Evolutionary conservation across 1,139 yeast genomes (phyloP).

Genomic region (Pichia kudriavzevii): DNA sequence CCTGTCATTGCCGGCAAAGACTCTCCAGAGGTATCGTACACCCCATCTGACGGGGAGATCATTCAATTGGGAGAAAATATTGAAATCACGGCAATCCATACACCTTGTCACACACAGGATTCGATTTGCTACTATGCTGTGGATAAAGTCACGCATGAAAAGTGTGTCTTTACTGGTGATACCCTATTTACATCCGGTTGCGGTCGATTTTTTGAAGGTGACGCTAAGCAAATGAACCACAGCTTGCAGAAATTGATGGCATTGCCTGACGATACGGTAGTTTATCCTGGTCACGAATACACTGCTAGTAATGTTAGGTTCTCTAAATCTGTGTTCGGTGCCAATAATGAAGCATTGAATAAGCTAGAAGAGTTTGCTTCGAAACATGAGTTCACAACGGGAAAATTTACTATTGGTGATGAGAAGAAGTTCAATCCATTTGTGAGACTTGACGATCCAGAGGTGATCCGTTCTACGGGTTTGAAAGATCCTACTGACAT

Average conservation of each 20-base stretch:
- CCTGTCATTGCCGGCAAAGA: conserved; percentile 86
- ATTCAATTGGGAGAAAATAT: conserved; percentile 55
- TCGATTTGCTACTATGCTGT: conserved; percentile 77
- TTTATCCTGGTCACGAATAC: conserved; percentile 94
- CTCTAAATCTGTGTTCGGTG: conserved; percentile 53
- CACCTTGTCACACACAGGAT: conserved; percentile 98
- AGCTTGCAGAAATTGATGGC: conserved; percentile 53
- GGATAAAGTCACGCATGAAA: conserved; percentile 54
- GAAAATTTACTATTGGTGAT: conserved; percentile 75
- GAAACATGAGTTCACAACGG: conserved; percentile 68
- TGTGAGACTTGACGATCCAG: conserved; percentile 58
- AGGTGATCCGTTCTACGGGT: conserved; percentile 36
- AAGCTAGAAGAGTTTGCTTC: conserved; percentile 44
- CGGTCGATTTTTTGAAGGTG: conserved; percentile 94
- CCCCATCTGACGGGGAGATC: conserved; percentile 61
- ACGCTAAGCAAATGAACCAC: conserved; percentile 68
- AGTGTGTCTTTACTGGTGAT: conserved; percentile 90
- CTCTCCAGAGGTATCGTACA: conserved; percentile 58
- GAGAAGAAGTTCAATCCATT: conserved; percentile 84
- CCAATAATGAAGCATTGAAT: conserved; percentile 44
- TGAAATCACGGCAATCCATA: conserved; percentile 75
- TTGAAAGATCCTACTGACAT: conserved; percentile 30
- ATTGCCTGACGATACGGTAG: conserved; percentile 62
- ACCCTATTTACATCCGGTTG: conserved; percentile 92
- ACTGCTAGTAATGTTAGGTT: conserved; percentile 76